A percentile compares a stretch with the other conserved stretches of the same genome.
Conservation (phyloP, 2,329 filamentous ascomycete genomes). For the Karstenula rhodostoma region DNA sequence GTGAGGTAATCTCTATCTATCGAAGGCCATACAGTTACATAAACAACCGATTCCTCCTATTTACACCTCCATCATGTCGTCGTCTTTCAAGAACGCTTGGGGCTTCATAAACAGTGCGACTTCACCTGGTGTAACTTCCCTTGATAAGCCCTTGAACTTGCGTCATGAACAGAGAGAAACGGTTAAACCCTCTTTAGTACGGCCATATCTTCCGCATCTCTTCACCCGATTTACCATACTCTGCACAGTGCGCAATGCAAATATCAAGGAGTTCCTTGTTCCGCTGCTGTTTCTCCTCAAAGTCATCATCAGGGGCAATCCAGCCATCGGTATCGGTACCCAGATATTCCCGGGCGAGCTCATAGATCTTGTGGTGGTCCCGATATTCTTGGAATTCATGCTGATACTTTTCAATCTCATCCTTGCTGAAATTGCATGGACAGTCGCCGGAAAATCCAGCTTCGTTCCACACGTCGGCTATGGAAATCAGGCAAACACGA, state of each 20-base stretch:
- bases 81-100: no score
- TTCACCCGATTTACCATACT: conserved; percentile 26
- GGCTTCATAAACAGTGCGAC: no score
- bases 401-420: conserved; percentile 35
- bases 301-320: conserved; percentile 43
- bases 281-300: conserved; percentile 23
- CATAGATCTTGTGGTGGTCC: conserved; percentile 35
- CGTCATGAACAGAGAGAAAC: no score
- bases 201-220: conserved; percentile 30
- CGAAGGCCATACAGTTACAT: no score
- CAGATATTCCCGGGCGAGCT: conserved; percentile 38
- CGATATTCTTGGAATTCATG: conserved; percentile 43
- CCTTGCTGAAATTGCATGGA: conserved; percentile 31
- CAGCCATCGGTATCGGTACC: conserved; percentile 49
- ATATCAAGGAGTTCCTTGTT: conserved; percentile 36
- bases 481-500: conserved; percentile 42
- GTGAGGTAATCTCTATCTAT: no score
- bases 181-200: conserved; percentile 14
- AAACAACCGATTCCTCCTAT: no score
- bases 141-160: no score
- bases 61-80: no score
- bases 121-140: no score
- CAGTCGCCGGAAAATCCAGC: conserved; percentile 31
- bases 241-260: conserved; percentile 21
- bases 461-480: conserved; percentile 37